Evolutionary conservation across 345 rosid species (phyloP).

Genomic region (Ricinus communis): DNA sequence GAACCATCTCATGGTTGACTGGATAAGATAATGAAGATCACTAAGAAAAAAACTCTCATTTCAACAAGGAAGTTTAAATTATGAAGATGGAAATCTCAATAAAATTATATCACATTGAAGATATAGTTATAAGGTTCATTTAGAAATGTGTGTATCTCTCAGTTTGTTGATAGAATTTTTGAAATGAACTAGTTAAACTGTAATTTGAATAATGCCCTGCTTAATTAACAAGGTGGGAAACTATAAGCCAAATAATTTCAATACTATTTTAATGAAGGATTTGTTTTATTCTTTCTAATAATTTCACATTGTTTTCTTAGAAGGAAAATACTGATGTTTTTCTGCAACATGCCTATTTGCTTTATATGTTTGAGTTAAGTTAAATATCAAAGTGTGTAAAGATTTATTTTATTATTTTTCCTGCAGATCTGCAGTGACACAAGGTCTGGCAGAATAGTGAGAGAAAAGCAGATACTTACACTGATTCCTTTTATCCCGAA

Average conservation of each 20-base stretch:
- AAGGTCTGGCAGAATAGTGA: constrained; percentile 39
- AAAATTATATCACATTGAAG: neutral
- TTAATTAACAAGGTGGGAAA: neutral
- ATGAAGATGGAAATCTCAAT: neutral
- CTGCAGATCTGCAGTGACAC: constrained; percentile 46
- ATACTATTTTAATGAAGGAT: neutral
- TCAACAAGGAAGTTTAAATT: neutral
- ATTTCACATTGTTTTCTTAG: neutral
- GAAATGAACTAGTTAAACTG: neutral
- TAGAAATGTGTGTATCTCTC: neutral
- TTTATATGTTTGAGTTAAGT: too few relatives aligned
- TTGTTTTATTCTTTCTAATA: neutral
- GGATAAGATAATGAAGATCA: neutral
- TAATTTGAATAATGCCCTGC: neutral
- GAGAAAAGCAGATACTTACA: constrained; percentile 46
- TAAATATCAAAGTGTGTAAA: too few relatives aligned
- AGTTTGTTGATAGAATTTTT: neutral
- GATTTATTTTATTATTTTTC: constrained; percentile 15
- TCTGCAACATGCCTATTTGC: neutral
- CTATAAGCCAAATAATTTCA: neutral
- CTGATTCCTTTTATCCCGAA: constrained; percentile 68
- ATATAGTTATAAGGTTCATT: neutral
- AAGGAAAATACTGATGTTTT: neutral
- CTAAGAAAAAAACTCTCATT: neutral
- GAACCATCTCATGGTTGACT: constrained; percentile 1